Evolutionary conservation across 257 asterid genomes (phyloP).

Genomic region (Solanum chilense): DNA sequence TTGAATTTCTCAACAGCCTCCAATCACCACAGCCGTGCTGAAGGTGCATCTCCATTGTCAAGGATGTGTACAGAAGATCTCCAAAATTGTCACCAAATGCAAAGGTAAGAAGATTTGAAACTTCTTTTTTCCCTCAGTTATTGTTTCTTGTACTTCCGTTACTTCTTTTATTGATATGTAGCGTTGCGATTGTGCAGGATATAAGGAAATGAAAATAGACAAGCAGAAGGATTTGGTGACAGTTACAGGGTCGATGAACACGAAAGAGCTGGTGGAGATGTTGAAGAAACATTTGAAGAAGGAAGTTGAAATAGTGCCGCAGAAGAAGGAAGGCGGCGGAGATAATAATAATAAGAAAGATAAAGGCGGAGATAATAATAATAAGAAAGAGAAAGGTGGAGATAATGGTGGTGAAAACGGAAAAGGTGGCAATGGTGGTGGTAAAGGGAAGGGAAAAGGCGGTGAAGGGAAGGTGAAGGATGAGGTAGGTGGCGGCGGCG

Average conservation of each 20-base stretch:
- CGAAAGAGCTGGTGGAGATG: conserved; percentile 45
- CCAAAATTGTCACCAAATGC: conserved; percentile 40
- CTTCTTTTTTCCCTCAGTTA: not conserved
- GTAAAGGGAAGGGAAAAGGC: not conserved
- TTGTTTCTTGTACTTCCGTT: not conserved
- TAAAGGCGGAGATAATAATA: not conserved
- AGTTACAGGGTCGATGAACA: conserved; percentile 77
- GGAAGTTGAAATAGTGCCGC: conserved; percentile 50
- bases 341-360: not conserved
- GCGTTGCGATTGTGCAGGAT: conserved; percentile 28
- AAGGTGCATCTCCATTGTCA: conserved; percentile 67
- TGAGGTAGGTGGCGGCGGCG: not conserved
- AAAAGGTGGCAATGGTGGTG: not conserved
- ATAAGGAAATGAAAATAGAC: conserved; percentile 50
- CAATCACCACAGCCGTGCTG: conserved; percentile 55
- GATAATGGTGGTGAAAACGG: too few relatives aligned
- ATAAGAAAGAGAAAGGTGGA: too few relatives aligned
- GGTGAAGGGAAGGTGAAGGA: not conserved
- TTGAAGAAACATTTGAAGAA: conserved; percentile 64
- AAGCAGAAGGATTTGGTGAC: conserved; percentile 54
- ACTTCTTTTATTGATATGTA: not conserved
- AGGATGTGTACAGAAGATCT: conserved; percentile 72
- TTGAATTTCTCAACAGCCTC: conserved; percentile 17
- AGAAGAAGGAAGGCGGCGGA: conserved; percentile 41
- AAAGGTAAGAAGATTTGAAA: conserved; percentile 28